Evolutionary conservation across 1,284 basidiomycete species (phyloP), one percentile per base, ranked within the genome.

Genomic region (Malassezia equina): DNA sequence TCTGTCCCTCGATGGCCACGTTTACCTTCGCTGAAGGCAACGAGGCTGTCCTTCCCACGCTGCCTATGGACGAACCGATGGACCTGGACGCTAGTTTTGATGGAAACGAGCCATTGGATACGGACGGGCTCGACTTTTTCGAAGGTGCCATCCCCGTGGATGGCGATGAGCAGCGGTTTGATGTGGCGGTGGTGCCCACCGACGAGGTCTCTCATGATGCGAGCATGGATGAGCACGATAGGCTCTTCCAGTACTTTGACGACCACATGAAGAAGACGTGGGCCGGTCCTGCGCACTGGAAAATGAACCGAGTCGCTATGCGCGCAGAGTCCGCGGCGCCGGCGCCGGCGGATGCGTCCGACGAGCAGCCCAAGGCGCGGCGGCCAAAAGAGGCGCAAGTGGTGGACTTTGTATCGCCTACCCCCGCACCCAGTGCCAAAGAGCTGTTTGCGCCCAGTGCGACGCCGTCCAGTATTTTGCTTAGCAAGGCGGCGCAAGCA

Each of bases 251-350:
- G 68, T 95, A 94, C 76, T 95, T 98, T 74, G 91, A 98, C 75
- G 82, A 85, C 65, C 84, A 82, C 33, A 81, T 90, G 69, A 80
- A 85, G 69, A 94, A 89, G 80, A 93, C 90, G 66, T 98, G 93
- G 93, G 93, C 94, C 3, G 93, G 94, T 4, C 93, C 93, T 9
- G 90, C 96, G 75, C 94, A 99, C 75, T 98, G 93, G 93, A 96
- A 94, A 75, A 76, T 96, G 59, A 59, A 60, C 1, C 60, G 63
- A 6, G 48, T 66, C 17, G 49, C 42, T 32, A 21, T 42, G 23
- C 21, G 31, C 8, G 21, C 50, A 4, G 32, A 19, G 7, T 28
- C n/a, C 13, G n/a, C 31, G 34, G 29, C 31, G 36, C 39, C 52
- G 17, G 13, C 21, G 8, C 8, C 32, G 3, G 32, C 28, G 42